A percentile compares a stretch with the other conserved stretches of the same genome.
These are phyloP conservation scores for Miamiensis avidus DNA, from an alignment of 169 alveolate genomes.

Conservation along the genomic window DNA sequence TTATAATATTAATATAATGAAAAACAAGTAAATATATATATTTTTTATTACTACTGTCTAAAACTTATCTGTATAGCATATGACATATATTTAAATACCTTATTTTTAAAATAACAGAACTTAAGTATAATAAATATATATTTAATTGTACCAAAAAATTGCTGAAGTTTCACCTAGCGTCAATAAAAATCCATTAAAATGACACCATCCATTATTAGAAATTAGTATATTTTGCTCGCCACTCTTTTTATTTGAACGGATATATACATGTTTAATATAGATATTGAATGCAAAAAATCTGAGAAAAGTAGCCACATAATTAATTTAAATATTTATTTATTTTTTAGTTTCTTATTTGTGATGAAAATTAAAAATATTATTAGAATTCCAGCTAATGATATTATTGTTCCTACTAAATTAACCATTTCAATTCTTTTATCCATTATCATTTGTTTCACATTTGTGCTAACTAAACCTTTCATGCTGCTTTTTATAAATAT, in stretches of 20 bases:
- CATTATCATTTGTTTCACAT: not conserved
- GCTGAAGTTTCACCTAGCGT: not conserved
- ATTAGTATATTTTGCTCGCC: too few relatives aligned
- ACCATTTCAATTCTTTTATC: not conserved
- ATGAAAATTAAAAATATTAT: too few relatives aligned
- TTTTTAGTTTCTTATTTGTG: too few relatives aligned
- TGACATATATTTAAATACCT: not conserved
- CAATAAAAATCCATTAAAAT: not conserved
- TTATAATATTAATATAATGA: too few relatives aligned
- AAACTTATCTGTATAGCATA: not conserved
- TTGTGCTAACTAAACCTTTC: not conserved
- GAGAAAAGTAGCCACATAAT: not conserved
- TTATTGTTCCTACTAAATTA: not conserved
- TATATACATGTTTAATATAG: not conserved
- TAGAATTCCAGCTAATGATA: not conserved
- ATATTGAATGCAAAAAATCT: not conserved
- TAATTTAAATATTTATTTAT: too few relatives aligned
- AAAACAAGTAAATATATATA: too few relatives aligned
- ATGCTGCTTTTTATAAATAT: too few relatives aligned
- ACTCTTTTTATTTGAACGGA: not conserved
- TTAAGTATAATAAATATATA: too few relatives aligned
- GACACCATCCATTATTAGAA: not conserved
- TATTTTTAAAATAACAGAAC: too few relatives aligned
- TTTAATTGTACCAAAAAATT: not conserved
- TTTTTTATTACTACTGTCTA: not conserved